Conservation (phyloP, 2,329 filamentous ascomycete species). For the Paecilomyces fulvus region DNA sequence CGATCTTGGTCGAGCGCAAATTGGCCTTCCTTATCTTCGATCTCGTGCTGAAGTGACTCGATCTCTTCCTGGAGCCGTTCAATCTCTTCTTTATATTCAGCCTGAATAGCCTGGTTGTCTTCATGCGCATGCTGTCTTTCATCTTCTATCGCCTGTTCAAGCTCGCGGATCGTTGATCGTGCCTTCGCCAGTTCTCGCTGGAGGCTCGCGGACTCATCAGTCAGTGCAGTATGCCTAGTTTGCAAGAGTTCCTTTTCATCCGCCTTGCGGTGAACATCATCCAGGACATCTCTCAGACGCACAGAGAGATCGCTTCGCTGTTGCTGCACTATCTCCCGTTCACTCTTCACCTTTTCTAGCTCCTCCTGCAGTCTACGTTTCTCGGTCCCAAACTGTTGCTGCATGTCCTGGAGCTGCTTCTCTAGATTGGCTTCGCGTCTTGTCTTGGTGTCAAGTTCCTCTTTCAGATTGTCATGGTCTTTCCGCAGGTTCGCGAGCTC, state of each 20-base stretch:
- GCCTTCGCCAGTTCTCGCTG: constrained; percentile 53
- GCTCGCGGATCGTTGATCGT: constrained; percentile 36
- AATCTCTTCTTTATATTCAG: constrained; percentile 47
- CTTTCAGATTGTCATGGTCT: constrained; percentile 36
- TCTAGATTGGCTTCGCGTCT: constrained; percentile 41
- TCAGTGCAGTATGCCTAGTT: constrained; percentile 58
- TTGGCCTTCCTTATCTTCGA: constrained; percentile 61
- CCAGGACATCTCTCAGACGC: constrained; percentile 49
- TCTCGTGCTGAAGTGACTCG: constrained; percentile 53
- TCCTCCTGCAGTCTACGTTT: constrained; percentile 35
- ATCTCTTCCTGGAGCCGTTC: constrained; percentile 49
- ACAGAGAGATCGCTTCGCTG: constrained; percentile 33
- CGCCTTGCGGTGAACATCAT: constrained; percentile 50
- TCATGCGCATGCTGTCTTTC: constrained; percentile 52
- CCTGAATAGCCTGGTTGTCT: constrained; percentile 52
- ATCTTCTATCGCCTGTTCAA: constrained; percentile 42
- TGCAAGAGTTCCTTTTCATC: constrained; percentile 63
- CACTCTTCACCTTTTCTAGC: constrained; percentile 33
- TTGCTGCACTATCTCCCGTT: constrained; percentile 38
- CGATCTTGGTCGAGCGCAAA: constrained; percentile 64
- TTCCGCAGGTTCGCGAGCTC: constrained; percentile 51
- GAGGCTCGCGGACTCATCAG: constrained; percentile 56
- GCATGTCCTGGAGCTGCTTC: constrained; percentile 36
- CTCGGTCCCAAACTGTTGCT: constrained; percentile 30
- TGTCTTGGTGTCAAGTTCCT: constrained; percentile 37